Percentiles rank a stretch among this genome's conserved stretches.
Evolutionary conservation across 768 basidiomycete species (phyloP).

Genomic region (Boletus reticuloceps): DNA sequence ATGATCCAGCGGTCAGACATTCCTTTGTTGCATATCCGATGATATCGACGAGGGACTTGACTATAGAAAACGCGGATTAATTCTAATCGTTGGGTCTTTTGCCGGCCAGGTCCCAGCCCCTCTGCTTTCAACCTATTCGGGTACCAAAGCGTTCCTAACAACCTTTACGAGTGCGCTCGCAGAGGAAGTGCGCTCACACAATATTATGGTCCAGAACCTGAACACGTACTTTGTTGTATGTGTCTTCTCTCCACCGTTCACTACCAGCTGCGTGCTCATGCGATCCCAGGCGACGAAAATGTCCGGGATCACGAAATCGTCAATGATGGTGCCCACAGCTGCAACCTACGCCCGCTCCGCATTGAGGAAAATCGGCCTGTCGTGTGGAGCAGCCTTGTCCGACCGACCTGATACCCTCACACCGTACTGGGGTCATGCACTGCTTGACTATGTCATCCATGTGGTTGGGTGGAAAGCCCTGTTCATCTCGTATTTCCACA

Average conservation of each 20-base stretch:
- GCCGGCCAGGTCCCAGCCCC: slow-evolving; percentile 85
- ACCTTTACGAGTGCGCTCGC: slow-evolving; percentile 85
- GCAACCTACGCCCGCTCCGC: slow-evolving; percentile 71
- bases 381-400: slow-evolving; percentile 73
- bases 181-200: slow-evolving; percentile 73
- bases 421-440: slow-evolving; percentile 87
- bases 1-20: slow-evolving; percentile 68
- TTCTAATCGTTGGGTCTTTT: slow-evolving; percentile 92
- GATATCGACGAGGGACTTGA: background rate
- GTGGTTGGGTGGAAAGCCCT: slow-evolving; percentile 49
- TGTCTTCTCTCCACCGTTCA: slow-evolving; percentile 14
- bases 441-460: slow-evolving; percentile 70
- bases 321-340: slow-evolving; percentile 70
- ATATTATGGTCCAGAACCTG: slow-evolving; percentile 77
- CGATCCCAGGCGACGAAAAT: slow-evolving; percentile 80
- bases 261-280: background rate
- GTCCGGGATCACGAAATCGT: slow-evolving; percentile 83
- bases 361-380: slow-evolving; percentile 69
- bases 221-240: slow-evolving; percentile 95
- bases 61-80: slow-evolving; percentile 73
- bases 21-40: background rate
- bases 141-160: slow-evolving; percentile 85
- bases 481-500: slow-evolving; percentile 62
- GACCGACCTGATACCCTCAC: slow-evolving; percentile 74
- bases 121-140: slow-evolving; percentile 92